phyloP scores from a whole-genome alignment of 352 stramenopile genomes.

The Thalassiosira exigua region DNA sequence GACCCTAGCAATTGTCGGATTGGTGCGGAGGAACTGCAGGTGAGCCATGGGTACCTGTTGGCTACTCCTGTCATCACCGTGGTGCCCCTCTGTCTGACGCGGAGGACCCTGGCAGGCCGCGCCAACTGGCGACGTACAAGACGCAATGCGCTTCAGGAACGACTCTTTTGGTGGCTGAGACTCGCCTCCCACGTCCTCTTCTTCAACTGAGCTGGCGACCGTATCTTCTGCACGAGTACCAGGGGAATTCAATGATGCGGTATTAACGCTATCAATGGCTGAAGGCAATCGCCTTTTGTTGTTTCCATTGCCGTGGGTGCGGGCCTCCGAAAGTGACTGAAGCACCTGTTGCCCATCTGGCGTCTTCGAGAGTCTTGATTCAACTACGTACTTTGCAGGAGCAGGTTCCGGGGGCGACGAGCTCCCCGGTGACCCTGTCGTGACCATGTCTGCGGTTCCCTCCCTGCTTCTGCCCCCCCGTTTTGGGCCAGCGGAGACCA shows the following conservation, averaged over 20 bases:
- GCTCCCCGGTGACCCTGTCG: not conserved
- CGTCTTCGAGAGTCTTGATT: conserved; percentile 37
- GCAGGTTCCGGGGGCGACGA: conserved; percentile 11
- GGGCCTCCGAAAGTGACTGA: conserved; percentile 34
- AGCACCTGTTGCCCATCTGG: conserved; percentile 40
- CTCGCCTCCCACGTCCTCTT: conserved; percentile 9
- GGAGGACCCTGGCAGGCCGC: not conserved
- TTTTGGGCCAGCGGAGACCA: conserved; percentile 51
- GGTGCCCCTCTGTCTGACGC: not conserved
- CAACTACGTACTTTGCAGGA: conserved; percentile 29
- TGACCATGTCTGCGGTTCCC: not conserved
- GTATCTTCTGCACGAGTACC: conserved; percentile 13
- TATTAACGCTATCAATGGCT: too few relatives aligned
- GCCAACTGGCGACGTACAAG: conserved; percentile 46
- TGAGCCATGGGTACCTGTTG: conserved; percentile 69
- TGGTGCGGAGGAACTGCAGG: conserved; percentile 72
- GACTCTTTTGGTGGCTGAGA: conserved; percentile 48
- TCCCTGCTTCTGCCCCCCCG: too few relatives aligned
- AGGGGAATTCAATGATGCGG: too few relatives aligned
- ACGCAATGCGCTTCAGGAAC: conserved; percentile 67
- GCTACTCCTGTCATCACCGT: conserved; percentile 25
- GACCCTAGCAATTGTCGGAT: conserved; percentile 57
- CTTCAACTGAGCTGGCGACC: conserved; percentile 15
- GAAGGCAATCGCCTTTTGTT: too few relatives aligned
- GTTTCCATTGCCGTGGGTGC: too few relatives aligned